phyloP scores from a whole-genome alignment of 2,329 filamentous ascomycete species.

The Penicillium sp. region DNA sequence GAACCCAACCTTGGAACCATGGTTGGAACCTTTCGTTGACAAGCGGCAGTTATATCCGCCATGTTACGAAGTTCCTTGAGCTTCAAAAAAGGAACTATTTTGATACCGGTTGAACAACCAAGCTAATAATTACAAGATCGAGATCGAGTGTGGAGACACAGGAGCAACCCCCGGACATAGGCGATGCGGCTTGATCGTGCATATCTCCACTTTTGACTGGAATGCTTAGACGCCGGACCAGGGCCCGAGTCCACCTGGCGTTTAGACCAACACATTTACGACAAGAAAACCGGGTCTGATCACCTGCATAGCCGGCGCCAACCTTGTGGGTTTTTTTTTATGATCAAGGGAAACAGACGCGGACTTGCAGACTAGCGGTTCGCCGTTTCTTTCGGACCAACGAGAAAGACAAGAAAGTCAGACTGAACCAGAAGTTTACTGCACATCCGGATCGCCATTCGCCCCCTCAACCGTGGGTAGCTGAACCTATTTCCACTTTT shows the following conservation, averaged over 20 bases:
- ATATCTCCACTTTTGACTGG: constrained; percentile 31
- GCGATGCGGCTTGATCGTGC: constrained; percentile 26
- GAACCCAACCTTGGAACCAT: background rate
- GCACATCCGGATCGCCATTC: constrained; percentile 36
- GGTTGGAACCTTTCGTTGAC: background rate
- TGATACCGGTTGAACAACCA: background rate
- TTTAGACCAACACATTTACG: constrained; percentile 15
- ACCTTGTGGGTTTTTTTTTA: constrained; percentile 5
- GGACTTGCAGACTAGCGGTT: background rate
- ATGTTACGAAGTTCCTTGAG: background rate
- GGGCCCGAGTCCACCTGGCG: constrained; percentile 28
- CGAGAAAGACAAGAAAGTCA: background rate
- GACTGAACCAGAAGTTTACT: constrained; percentile 17
- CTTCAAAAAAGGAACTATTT: background rate
- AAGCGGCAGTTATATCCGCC: constrained; percentile 3
- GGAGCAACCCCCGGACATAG: constrained; percentile 7
- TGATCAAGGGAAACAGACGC: background rate
- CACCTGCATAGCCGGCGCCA: constrained; percentile 39
- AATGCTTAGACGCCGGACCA: constrained; percentile 34
- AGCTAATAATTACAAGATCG: background rate
- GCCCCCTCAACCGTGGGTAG: constrained; percentile 32
- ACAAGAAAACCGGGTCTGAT: constrained; percentile 29
- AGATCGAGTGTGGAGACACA: constrained; percentile 10
- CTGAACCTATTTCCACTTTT: constrained; percentile 22
- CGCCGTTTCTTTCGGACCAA: background rate